phyloP scores from a whole-genome alignment of 495 filamentous ascomycete species.

The Hypoxylon lenormandii region DNA sequence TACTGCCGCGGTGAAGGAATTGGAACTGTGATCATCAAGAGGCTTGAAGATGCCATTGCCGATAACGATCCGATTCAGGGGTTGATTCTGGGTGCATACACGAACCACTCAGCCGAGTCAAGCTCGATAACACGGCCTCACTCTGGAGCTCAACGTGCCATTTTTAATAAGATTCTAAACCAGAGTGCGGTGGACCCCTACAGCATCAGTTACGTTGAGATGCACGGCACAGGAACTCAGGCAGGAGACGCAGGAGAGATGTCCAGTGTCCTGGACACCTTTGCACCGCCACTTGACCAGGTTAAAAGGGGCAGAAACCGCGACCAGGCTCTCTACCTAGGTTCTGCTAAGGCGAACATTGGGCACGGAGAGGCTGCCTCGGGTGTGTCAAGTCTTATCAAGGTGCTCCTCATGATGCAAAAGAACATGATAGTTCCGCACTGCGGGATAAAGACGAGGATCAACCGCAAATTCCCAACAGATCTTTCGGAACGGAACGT shows the following conservation, averaged over 20 bases:
- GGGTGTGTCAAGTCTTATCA: slow-evolving; percentile 63
- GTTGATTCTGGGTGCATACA: slow-evolving; percentile 61
- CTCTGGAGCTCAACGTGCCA: slow-evolving; percentile 56
- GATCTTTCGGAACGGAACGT: slow-evolving; percentile 67
- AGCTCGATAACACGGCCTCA: slow-evolving; percentile 62
- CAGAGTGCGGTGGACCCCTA: slow-evolving; percentile 55
- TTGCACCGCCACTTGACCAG: slow-evolving; percentile 49
- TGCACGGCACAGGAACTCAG: slow-evolving; percentile 63
- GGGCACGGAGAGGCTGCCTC: slow-evolving; percentile 63
- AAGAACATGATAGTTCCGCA: slow-evolving; percentile 78
- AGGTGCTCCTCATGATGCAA: slow-evolving; percentile 79
- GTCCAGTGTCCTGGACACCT: slow-evolving; percentile 72
- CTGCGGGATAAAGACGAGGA: slow-evolving; percentile 56
- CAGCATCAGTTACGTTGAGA: slow-evolving; percentile 56
- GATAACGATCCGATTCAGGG: slow-evolving; percentile 63
- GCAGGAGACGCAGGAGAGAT: slow-evolving; percentile 71
- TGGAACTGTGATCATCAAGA: slow-evolving; percentile 64
- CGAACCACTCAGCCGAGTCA: slow-evolving; percentile 62
- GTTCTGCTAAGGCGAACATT: slow-evolving; percentile 63
- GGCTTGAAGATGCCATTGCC: slow-evolving; percentile 56
- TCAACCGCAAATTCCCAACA: slow-evolving; percentile 72
- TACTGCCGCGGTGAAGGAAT: slow-evolving; percentile 73
- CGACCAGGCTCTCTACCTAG: slow-evolving; percentile 61
- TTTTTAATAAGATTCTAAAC: slow-evolving; percentile 57
- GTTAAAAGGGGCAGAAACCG: slow-evolving; percentile 8